A percentile compares a stretch with the other conserved stretches of the same genome.
Conservation (phyloP, 2,329 filamentous ascomycete species). For the Exophiala calicioides region DNA sequence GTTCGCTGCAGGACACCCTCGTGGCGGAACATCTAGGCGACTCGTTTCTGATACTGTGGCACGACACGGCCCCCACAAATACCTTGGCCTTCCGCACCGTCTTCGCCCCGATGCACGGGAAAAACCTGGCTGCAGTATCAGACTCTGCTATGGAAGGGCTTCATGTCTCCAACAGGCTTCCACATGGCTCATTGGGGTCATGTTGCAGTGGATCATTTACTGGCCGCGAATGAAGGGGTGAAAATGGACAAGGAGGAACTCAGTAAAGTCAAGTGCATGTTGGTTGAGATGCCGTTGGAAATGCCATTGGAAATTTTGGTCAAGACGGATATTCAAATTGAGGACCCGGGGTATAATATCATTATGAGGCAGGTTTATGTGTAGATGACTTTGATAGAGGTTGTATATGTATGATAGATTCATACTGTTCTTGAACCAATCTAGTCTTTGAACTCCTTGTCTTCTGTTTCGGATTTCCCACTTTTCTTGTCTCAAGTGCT, state of each 20-base stretch:
- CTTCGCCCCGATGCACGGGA: constrained; percentile 63
- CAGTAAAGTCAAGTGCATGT: constrained; percentile 59
- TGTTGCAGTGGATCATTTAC: constrained; percentile 76
- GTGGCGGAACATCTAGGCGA: constrained; percentile 61
- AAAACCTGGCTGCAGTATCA: constrained; percentile 49
- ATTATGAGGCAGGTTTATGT: constrained; percentile 16
- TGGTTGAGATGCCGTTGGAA: constrained; percentile 76
- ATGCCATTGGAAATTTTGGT: constrained; percentile 82
- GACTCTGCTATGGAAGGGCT: constrained; percentile 43
- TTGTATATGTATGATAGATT: too few relatives aligned
- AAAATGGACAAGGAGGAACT: constrained; percentile 70
- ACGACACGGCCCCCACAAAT: constrained; percentile 58
- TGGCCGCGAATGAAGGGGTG: constrained; percentile 61
- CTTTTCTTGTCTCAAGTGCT: too few relatives aligned
- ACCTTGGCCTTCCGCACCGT: constrained; percentile 61
- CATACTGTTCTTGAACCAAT: too few relatives aligned
- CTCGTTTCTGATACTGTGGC: constrained; percentile 57
- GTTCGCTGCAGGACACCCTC: constrained; percentile 45
- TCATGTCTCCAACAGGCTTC: constrained; percentile 43
- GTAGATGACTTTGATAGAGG: too few relatives aligned
- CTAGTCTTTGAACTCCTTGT: too few relatives aligned
- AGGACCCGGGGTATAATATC: constrained; percentile 17
- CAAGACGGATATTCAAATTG: constrained; percentile 16
- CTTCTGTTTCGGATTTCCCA: too few relatives aligned
- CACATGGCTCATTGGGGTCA: constrained; percentile 78